Evolutionary conservation across 805 yeast species (phyloP), one percentile per base, ranked within the genome.

Genomic region (Tetrapisispora nanseiensis): DNA sequence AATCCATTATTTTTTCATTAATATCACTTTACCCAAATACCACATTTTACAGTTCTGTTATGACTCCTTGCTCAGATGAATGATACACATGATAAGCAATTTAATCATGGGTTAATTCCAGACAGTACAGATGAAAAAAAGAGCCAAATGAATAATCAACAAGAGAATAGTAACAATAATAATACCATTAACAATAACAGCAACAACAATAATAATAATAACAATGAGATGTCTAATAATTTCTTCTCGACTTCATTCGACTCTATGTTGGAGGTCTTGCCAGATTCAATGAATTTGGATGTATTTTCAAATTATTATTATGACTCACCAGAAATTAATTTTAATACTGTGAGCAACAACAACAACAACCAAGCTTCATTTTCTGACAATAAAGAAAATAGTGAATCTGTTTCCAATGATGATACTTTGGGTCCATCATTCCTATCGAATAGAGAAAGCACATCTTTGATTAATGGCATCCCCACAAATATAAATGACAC

Each of bases 211-310:
- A 26, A 29, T 20, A 22, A 15, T 20, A 19, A 11, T 26, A 20
- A 16, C 11, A 10, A 21, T 19, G 33, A 28, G 27, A 20, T 3
- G n/a, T 15, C 37, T 13, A 33, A 22, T 19, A 33, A 33, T 33
- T 33, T n/a, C 18, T 33, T 19, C 12, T 11, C 38, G 6, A 21
- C 35, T 15, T 46, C 51, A n/a, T 61, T 61, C 39, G 67, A 62
- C 44, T 46, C 61, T 2, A 61, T 61, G 65, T 42, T 62, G 29
- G 67, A 62, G 43, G 56, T 55, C 9, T 41, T 62, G 16, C 67
- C 67, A 2, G 66, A 34, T 27, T 33, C 37, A 6, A 61, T 48
- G 59, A 30, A 54, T 33, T 42, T 59, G 20, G 54, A 52, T 35
- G 47, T 54, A 42, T 45, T 36, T 39, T 43, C 39, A 37, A 39